These are phyloP conservation scores for Moniliella sp. DNA, from an alignment of 1,284 basidiomycete species.

Conservation along the genomic window DNA sequence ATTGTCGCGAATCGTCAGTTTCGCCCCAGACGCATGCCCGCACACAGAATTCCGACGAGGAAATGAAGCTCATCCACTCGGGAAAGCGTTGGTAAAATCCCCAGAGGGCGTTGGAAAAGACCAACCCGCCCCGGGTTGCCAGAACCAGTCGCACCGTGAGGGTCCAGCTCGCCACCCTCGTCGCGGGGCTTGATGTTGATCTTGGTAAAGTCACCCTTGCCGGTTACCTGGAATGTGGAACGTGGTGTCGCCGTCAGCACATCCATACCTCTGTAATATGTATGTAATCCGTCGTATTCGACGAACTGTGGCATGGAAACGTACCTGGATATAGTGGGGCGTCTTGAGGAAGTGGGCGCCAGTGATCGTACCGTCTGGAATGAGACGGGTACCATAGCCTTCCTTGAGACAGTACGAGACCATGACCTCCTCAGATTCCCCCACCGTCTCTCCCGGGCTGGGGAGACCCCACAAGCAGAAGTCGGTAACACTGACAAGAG, in stretches of 20 bases:
- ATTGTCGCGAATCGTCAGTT: slow-evolving; percentile 5
- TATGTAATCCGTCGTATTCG: too few species aligned
- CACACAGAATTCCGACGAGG: slow-evolving; percentile 3
- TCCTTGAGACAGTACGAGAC: slow-evolving; percentile 14
- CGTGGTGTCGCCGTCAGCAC: too few species aligned
- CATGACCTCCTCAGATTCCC: slow-evolving; percentile 1
- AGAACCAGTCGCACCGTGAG: slow-evolving; percentile 38
- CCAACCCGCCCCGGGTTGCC: slow-evolving; percentile 3
- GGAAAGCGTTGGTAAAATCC: slow-evolving; percentile 8
- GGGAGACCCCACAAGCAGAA: slow-evolving; percentile 19
- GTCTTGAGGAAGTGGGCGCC: slow-evolving; percentile 38
- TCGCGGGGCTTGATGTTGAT: slow-evolving; percentile 29
- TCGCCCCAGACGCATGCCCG: slow-evolving; percentile 5
- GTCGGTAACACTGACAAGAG: slow-evolving; percentile 1
- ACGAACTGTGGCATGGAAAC: too few species aligned
- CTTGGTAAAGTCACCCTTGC: slow-evolving; percentile 45
- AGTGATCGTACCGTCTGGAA: slow-evolving; percentile 39
- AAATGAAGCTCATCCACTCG: slow-evolving; percentile 12
- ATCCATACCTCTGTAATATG: too few species aligned
- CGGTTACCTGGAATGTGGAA: slow-evolving; percentile 44
- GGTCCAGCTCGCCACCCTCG: slow-evolving; percentile 5
- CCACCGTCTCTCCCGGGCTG: slow-evolving; percentile 1
- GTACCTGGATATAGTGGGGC: slow-evolving; percentile 4
- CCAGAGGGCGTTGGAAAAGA: slow-evolving; percentile 7
- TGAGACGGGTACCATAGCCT: slow-evolving; percentile 39